Evolutionary conservation across 2,329 filamentous ascomycete species (phyloP), one percentile per base, ranked within the genome.

Genomic region (Apiospora aurea): DNA sequence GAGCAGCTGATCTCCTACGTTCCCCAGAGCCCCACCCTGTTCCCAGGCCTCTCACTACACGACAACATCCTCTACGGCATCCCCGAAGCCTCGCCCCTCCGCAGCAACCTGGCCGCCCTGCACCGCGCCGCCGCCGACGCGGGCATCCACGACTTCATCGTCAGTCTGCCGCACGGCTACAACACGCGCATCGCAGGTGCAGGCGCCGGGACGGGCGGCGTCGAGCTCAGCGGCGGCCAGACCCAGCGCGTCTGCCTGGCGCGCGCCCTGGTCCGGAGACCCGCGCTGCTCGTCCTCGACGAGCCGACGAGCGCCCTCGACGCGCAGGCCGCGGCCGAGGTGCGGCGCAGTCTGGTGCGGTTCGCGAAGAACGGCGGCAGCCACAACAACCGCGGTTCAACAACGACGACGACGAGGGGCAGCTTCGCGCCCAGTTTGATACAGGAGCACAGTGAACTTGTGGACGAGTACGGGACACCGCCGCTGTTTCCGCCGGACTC

Each of bases 271-370:
- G 87, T 93, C 0, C 87, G 94, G 0, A 84, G 87, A 18, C 95
- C 95, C 0, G 86, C 88, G 53, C 84, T 98, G 2, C 83, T 98
- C 21, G 87, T 98, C 2, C 83, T 98, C 1, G 96, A 98, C 77
- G 95, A 98, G 82, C 94, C 95, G 0, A 98, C 95, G 0, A 93
- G 91, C 38, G 92, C 93, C 0, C 85, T 98, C 0, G 95, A 98
- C 77, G 86, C 87, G 0, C 88, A 91, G 75, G 92, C 88, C 51
- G 91, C 93, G 0, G 86, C 86, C 2, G 82, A 87, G 1, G 87
- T 98, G 4, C 85, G 93, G 16, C 82, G 87, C 11, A 92, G 92
- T 0, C 85, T 97, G 53, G 81, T 80, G 47, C 78, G 78, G 0
- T 81, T 96, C 1, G 83, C 91, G 16, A 73, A 64, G 57, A 5